These are phyloP conservation scores for Phytophthora litchii DNA, from an alignment of 352 stramenopile genomes.

Conservation along the genomic window DNA sequence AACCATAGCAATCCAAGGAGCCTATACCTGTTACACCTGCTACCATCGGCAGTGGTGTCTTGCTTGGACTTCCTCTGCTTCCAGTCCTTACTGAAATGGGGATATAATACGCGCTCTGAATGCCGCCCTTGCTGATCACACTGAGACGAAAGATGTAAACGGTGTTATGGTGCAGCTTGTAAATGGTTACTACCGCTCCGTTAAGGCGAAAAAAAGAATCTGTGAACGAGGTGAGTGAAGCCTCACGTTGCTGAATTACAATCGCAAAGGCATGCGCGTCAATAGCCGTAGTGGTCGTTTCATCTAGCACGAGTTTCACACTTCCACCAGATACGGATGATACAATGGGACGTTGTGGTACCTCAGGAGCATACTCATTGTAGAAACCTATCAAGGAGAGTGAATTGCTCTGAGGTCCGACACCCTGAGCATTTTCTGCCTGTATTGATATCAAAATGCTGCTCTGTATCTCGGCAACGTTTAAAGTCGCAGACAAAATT, in stretches of 20 bases:
- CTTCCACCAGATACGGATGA: slow-evolving; percentile 28
- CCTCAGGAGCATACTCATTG: not conserved
- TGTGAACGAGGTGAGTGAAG: slow-evolving; percentile 23
- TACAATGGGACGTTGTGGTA: slow-evolving; percentile 11
- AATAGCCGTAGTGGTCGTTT: slow-evolving; percentile 7
- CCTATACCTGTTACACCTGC: slow-evolving; percentile 44
- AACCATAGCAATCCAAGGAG: not conserved
- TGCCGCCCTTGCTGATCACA: slow-evolving; percentile 16
- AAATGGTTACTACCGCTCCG: slow-evolving; percentile 29
- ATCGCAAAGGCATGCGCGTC: slow-evolving; percentile 4
- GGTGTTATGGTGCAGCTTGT: slow-evolving; percentile 55
- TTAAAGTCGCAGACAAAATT: slow-evolving; percentile 33
- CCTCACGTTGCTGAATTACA: slow-evolving; percentile 44
- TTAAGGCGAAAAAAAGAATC: slow-evolving; percentile 23
- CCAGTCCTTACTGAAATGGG: slow-evolving; percentile 38
- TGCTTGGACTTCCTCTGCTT: slow-evolving; percentile 30
- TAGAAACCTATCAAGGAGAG: slow-evolving; percentile 2
- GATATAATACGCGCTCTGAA: slow-evolving; percentile 33
- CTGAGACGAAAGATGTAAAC: slow-evolving; percentile 55
- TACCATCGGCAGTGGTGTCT: slow-evolving; percentile 45
- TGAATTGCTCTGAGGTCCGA: slow-evolving; percentile 31
- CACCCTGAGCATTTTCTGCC: slow-evolving; percentile 44
- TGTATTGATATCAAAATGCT: slow-evolving; percentile 37
- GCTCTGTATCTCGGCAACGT: slow-evolving; percentile 1
- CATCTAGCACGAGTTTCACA: slow-evolving; percentile 27